Base-by-base conservation (phyloP, 2,329 filamentous ascomycete genomes). In the Blumeria graminis region DNA sequence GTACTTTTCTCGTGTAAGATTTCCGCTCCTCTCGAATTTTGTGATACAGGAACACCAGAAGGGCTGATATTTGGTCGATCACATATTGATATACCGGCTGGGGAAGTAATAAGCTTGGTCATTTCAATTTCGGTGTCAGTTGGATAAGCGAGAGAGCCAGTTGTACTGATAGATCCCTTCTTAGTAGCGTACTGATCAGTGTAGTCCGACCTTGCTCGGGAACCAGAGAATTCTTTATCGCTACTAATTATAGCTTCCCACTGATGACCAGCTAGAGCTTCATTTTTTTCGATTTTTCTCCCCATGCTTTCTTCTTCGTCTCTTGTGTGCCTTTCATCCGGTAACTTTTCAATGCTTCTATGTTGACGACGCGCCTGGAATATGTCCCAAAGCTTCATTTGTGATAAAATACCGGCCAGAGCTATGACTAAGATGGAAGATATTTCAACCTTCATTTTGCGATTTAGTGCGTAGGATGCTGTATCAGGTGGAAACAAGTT, bases 331-430 rank as follows among this genome's bases (percentile, higher is more conserved):
- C 72, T 64, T 55, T 75, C 71, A 18, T 71, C 73, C 62, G 75
- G 71, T n/a, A 71, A 71, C 55, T 68, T 67, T 56, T 72, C 72
- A 14, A 70, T 71, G 0, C 72, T 76, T 62, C 70, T 76, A 68
- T 72, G 71, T 61, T 74, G 71, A 54, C 77, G 74, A 50, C 74
- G 74, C 58, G 81, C 75, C 63, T 80, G 78, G 58, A 94, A 78
- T 7, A 94, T 73, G 60, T 80, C 86, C 88, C 88, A 95, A 13
- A 95, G 71, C 63, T 82, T 86, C 62, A 92, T 72, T 67, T 96
- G 90, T 0, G 86, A 93, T 46, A 94, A 74, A 28, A 94, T 71
- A 1, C 89, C 88, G 16, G 85, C 72, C 9, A 87, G 67, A 58
- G 77, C 82, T 18, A 94, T 71, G 33, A 95, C 76, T 55, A 94